Percentiles rank a stretch among this genome's conserved stretches.
Evolutionary conservation across 805 yeast genomes (phyloP).

Genomic region (Myxozyma geophila): DNA sequence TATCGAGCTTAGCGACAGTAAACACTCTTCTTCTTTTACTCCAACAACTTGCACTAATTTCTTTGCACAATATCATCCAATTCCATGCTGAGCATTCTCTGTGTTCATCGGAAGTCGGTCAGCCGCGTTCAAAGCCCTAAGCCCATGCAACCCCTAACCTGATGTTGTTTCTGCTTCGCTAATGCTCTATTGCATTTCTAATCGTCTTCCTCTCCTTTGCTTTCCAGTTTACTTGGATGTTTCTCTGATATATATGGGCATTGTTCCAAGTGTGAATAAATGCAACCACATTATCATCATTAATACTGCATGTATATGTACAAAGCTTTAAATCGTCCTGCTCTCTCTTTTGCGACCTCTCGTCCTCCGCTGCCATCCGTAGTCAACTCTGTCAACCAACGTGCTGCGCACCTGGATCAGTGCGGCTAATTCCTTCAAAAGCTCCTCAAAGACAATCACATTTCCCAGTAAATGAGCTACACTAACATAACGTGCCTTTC

Average conservation of each 20-base stretch:
- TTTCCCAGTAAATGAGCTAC: conserved; percentile 39
- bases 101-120: conserved; percentile 4
- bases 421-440: conserved; percentile 42
- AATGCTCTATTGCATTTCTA: background rate
- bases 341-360: background rate
- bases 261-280: background rate
- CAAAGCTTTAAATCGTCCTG: background rate
- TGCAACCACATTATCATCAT: background rate
- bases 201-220: background rate
- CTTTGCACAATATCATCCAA: background rate
- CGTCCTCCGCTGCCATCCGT: conserved; percentile 24
- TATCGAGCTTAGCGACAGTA: no score
- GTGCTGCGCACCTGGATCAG: conserved; percentile 39
- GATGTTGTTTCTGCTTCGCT: background rate
- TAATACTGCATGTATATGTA: background rate
- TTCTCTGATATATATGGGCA: background rate
- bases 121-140: conserved; percentile 7
- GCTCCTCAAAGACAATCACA: conserved; percentile 39
- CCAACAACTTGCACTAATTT: background rate
- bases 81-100: background rate
- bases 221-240: no score
- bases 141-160: conserved; percentile 15
- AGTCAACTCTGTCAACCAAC: conserved; percentile 23
- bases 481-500: conserved; percentile 35
- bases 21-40: no score